Evolutionary conservation across 2,329 filamentous ascomycete genomes (phyloP).

Genomic region (Paracoccidioides lutzii): DNA sequence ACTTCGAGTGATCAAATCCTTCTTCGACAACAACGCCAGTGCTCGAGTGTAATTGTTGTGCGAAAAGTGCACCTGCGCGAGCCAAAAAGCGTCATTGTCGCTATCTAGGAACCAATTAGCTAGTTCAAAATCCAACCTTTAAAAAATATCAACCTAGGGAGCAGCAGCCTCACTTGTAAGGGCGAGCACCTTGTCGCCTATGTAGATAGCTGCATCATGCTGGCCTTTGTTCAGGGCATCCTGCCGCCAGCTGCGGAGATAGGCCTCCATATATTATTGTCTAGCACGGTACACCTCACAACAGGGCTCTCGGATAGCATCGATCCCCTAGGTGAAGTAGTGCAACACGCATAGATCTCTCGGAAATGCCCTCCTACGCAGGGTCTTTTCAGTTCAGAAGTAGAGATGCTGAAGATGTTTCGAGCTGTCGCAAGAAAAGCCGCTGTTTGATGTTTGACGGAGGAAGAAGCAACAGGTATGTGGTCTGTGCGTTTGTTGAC

Average conservation of each 20-base stretch:
- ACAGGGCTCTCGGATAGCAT: neutral
- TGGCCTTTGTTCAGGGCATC: conserved; percentile 93
- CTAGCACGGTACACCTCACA: neutral
- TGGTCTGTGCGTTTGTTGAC: conserved; percentile 5
- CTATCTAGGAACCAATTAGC: conserved; percentile 47
- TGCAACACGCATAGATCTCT: neutral
- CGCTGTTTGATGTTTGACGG: neutral
- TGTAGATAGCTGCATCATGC: conserved; percentile 91
- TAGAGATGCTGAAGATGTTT: neutral
- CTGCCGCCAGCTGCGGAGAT: conserved; percentile 86
- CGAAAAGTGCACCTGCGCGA: conserved; percentile 95
- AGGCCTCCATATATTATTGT: conserved; percentile 61
- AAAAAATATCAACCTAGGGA: conserved; percentile 1
- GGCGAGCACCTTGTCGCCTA: conserved; percentile 91
- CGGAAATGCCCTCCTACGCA: neutral
- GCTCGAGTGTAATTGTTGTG: conserved; percentile 91
- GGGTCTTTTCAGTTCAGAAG: neutral
- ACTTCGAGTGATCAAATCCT: conserved; percentile 69
- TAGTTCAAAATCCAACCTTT: neutral
- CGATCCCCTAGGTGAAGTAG: neutral
- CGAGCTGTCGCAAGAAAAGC: neutral
- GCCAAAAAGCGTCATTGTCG: conserved; percentile 89
- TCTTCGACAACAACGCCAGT: conserved; percentile 69
- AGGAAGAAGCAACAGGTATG: conserved; percentile 2
- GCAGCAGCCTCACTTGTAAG: conserved; percentile 55